Conservation (phyloP, 192 early-diverging fungal species). For the Backusella circina region DNA sequence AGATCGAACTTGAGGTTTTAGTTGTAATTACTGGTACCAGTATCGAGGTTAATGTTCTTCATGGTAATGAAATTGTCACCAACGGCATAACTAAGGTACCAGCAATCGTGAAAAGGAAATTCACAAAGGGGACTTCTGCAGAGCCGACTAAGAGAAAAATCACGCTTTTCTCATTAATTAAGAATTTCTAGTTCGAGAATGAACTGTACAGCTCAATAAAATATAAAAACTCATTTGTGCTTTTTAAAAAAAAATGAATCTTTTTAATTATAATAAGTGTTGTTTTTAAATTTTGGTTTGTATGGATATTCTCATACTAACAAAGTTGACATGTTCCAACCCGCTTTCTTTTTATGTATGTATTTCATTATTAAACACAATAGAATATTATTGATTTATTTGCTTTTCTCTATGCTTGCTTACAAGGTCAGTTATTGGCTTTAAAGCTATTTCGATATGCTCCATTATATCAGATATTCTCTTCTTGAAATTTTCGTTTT, state of each 20-base stretch:
- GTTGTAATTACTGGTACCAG: background rate
- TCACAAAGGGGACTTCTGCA: background rate
- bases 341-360: background rate
- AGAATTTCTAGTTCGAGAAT: background rate
- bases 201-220: background rate
- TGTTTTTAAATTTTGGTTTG: too few relatives aligned
- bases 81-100: background rate
- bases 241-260: background rate
- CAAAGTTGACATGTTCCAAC: background rate
- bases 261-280: too few relatives aligned
- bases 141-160: background rate
- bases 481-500: conserved; percentile 23
- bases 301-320: background rate
- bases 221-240: background rate
- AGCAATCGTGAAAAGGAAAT: background rate
- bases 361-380: background rate
- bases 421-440: conserved; percentile 9
- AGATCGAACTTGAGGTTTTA: background rate
- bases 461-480: conserved; percentile 24
- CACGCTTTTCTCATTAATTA: background rate
- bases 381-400: background rate
- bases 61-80: background rate
- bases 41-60: background rate
- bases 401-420: background rate
- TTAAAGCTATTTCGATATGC: conserved; percentile 18